Conservation (phyloP, 2,329 filamentous ascomycete species). For the Zalaria sp. region DNA sequence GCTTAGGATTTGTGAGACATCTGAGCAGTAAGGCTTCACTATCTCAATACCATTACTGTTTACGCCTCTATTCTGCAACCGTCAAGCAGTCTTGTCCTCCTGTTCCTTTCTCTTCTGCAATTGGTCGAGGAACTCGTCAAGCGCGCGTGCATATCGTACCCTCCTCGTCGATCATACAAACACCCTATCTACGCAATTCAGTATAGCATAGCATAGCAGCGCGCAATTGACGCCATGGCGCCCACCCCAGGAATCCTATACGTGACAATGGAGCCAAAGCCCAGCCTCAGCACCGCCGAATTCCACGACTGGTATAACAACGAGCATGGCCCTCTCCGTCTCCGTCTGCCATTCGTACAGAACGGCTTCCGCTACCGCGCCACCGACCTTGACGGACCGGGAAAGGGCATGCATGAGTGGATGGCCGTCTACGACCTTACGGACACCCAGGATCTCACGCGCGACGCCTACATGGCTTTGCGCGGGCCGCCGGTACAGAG, state of each 20-base stretch:
- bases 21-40: too few species aligned
- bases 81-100: too few species aligned
- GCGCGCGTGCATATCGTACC: too few species aligned
- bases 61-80: too few species aligned
- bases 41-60: too few species aligned
- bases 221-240: constrained; percentile 3
- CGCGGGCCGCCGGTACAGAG: constrained; percentile 44
- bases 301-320: constrained; percentile 95
- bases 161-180: too few species aligned
- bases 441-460: constrained; percentile 56
- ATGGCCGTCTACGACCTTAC: constrained; percentile 73
- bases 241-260: constrained; percentile 54
- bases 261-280: constrained; percentile 72
- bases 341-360: constrained; percentile 58
- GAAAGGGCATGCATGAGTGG: constrained; percentile 47
- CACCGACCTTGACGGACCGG: constrained; percentile 35
- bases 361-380: constrained; percentile 72
- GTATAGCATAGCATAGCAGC: background rate
- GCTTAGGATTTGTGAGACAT: too few species aligned
- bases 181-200: too few species aligned
- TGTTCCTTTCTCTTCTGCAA: too few species aligned
- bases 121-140: too few species aligned
- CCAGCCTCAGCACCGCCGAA: constrained; percentile 48
- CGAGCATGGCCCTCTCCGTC: constrained; percentile 71
- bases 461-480: constrained; percentile 54